Percentiles rank a stretch among this genome's conserved stretches.
Conservation (phyloP, 2,329 filamentous ascomycete genomes). For the Keithomyces neogunnii region DNA sequence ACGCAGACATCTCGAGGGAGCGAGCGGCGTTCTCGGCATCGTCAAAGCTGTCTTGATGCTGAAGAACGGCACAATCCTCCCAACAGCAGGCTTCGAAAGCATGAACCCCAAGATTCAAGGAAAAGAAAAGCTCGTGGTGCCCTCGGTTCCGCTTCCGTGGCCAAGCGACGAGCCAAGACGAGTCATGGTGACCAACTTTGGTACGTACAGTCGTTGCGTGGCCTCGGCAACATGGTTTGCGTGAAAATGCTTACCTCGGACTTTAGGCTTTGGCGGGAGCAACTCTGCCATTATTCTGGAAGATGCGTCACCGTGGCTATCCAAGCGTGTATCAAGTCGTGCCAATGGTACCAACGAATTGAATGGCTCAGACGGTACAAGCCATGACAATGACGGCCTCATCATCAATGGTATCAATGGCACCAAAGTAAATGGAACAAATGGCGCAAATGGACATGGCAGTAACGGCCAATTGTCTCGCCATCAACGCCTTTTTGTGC, state of each 20-base stretch:
- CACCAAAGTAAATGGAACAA: background rate
- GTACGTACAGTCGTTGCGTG: slow-evolving; percentile 2
- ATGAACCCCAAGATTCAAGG: slow-evolving; percentile 11
- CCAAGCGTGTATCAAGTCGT: background rate
- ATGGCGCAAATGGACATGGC: background rate
- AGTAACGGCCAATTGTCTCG: background rate
- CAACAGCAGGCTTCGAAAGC: slow-evolving; percentile 17
- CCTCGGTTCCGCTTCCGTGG: slow-evolving; percentile 12
- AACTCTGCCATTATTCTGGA: slow-evolving; percentile 14
- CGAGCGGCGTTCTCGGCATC: slow-evolving; percentile 16
- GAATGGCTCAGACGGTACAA: too few relatives aligned
- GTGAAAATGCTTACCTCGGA: background rate
- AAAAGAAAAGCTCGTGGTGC: slow-evolving; percentile 7
- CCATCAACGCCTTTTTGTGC: slow-evolving; percentile 9
- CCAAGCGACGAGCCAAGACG: slow-evolving; percentile 10
- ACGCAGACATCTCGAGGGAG: slow-evolving; percentile 15
- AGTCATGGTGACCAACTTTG: slow-evolving; percentile 17
- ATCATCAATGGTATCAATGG: background rate
- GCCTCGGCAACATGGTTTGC: too few relatives aligned
- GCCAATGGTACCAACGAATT: background rate
- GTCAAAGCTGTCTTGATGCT: slow-evolving; percentile 20
- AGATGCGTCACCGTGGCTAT: background rate
- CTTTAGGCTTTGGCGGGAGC: slow-evolving; percentile 13
- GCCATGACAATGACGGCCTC: too few relatives aligned
- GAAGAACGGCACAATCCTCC: slow-evolving; percentile 15